Conservation (phyloP, 352 stramenopile genomes). For the Phytophthora chlamydospora region DNA sequence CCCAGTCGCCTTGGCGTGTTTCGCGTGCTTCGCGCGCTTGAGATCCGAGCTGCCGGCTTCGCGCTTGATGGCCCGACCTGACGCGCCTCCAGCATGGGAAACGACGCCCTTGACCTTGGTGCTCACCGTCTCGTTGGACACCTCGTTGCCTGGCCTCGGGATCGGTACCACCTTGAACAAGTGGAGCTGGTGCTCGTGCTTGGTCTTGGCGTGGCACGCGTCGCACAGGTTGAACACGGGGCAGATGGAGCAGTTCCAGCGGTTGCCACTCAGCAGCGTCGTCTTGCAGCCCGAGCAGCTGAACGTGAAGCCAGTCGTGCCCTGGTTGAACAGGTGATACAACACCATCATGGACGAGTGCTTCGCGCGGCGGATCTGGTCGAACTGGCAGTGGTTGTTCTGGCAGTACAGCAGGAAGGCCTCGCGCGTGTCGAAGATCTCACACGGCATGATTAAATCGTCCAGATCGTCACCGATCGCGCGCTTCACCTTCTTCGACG, state of each 20-base stretch:
- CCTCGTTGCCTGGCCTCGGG: constrained; percentile 64
- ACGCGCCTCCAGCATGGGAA: constrained; percentile 32
- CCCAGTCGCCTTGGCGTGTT: constrained; percentile 27
- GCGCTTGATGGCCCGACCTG: constrained; percentile 43
- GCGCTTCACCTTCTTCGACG: constrained; percentile 36
- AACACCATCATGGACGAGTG: constrained; percentile 89
- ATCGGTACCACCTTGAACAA: constrained; percentile 94
- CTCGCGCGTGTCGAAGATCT: constrained; percentile 95
- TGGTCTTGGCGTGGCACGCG: constrained; percentile 93
- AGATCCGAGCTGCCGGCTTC: constrained; percentile 51
- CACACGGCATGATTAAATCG: constrained; percentile 96
- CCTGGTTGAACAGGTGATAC: constrained; percentile 91
- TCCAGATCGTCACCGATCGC: constrained; percentile 68
- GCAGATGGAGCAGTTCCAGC: constrained; percentile 96
- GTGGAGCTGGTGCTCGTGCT: constrained; percentile 92
- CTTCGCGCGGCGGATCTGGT: constrained; percentile 83
- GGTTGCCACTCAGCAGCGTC: constrained; percentile 94
- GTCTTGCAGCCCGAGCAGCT: constrained; percentile 95
- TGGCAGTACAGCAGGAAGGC: constrained; percentile 91
- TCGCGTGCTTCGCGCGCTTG: constrained; percentile 51
- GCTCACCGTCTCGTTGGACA: constrained; percentile 35
- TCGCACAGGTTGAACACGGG: constrained; percentile 97
- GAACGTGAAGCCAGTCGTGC: constrained; percentile 97
- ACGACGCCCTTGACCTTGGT: constrained; percentile 40
- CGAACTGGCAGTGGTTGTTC: constrained; percentile 89